Evolutionary conservation across 2,329 filamentous ascomycete species (phyloP), one percentile per base, ranked within the genome.

Genomic region (Xylariaceae sp.): DNA sequence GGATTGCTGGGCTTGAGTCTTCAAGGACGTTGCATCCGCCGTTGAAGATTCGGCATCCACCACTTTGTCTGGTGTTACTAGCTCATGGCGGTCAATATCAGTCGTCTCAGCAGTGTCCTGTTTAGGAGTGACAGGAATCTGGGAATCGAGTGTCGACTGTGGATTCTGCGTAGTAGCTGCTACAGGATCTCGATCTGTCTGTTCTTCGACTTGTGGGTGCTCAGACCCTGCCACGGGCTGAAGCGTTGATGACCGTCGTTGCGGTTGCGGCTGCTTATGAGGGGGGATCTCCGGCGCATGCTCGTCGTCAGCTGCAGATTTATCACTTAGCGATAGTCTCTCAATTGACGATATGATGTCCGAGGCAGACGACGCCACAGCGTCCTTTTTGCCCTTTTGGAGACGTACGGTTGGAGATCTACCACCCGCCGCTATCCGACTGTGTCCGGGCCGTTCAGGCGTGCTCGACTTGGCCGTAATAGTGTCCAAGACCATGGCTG

Each of bases 401-500:
- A 61, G 58, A 71, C 68, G 66, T 70, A 71, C 68, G 62, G 67
- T 66, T 61, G 71, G 65, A 58, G 66, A 62, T 57, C 58, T 67
- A 54, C 58, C 61, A 35, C 62, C 62, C 23, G 58, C 60, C 55
- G 58, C 63, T 18, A 61, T 55, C 61, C 45, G 62, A 44, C 41
- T 60, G 53, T 55, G 59, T 50, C 56, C 59, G 30, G 52, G 50
- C 56, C 56, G 65, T 59, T 62, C 64, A 51, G 64, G 55, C 17
- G 58, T 45, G 54, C 56, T 65, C 15, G 66, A 50, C 51, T 66
- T 68, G 3, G 69, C 67, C 30, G 60, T 67, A 55, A 73, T 59
- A 10, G 67, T 64, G 13, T 68, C 75, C 3, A 87, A 75, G n/a
- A 92, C 76, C 37, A 87, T 81, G 18, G 78, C 75, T 23, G 83